Evolutionary conservation across 169 alveolate species (phyloP).

Genomic region (Theileria orientalis): DNA sequence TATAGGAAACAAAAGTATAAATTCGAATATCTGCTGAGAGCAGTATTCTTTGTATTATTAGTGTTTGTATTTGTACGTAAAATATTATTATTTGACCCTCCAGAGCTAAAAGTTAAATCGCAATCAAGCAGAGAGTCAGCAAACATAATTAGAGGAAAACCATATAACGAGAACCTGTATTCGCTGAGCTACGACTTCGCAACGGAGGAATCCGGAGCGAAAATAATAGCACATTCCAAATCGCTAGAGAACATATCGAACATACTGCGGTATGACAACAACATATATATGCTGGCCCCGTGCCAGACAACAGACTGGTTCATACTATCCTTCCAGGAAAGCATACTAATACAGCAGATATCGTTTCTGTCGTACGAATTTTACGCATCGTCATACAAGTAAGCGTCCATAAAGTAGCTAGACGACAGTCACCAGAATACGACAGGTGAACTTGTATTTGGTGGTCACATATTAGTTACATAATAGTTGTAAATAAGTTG

Average conservation of each 20-base stretch:
- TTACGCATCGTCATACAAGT: slow-evolving; percentile 78
- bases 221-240: slow-evolving; percentile 74
- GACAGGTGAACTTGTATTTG: too few species aligned
- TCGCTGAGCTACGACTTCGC: slow-evolving; percentile 77
- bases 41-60: slow-evolving; percentile 4
- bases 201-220: slow-evolving; percentile 82
- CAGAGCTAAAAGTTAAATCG: background rate
- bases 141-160: slow-evolving; percentile 46
- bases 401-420: too few species aligned
- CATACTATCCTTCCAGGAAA: slow-evolving; percentile 79
- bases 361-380: slow-evolving; percentile 75
- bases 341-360: slow-evolving; percentile 74
- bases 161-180: slow-evolving; percentile 34
- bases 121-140: background rate
- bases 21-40: background rate
- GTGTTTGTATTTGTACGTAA: slow-evolving; percentile 7
- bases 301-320: slow-evolving; percentile 77
- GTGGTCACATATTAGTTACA: too few species aligned
- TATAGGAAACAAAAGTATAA: background rate
- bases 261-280: slow-evolving; percentile 70
- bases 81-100: background rate
- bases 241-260: slow-evolving; percentile 62
- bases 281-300: slow-evolving; percentile 80
- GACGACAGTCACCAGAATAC: too few species aligned
- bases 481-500: too few species aligned